Evolutionary conservation across 306 rosid species (phyloP).

Genomic region (Geum urbanum): DNA sequence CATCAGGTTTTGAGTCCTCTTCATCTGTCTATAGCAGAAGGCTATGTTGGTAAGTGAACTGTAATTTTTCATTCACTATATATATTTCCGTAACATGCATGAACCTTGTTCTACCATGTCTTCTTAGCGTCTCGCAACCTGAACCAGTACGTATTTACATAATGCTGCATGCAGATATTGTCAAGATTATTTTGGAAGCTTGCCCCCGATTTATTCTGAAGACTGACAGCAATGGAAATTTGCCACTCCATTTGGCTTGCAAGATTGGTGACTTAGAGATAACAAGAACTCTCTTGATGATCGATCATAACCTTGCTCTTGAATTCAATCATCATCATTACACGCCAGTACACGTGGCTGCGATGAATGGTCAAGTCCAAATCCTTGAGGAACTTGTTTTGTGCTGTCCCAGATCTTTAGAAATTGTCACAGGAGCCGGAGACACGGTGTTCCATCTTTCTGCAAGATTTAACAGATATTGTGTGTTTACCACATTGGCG

Average conservation of each 20-base stretch:
- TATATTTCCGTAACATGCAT: neutral
- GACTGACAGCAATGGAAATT: conserved; percentile 45
- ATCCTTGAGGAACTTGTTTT: conserved; percentile 44
- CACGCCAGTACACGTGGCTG: conserved; percentile 61
- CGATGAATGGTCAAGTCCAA: conserved; percentile 42
- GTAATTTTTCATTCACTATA: neutral
- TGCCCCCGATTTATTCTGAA: conserved; percentile 33
- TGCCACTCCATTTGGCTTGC: conserved; percentile 51
- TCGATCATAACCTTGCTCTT: conserved; percentile 37
- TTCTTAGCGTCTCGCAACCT: too few species aligned
- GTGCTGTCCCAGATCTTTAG: conserved; percentile 37
- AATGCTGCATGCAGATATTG: conserved; percentile 50
- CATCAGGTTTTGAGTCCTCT: conserved; percentile 41
- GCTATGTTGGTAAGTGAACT: conserved; percentile 49
- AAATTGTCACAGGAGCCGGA: conserved; percentile 43
- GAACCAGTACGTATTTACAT: neutral
- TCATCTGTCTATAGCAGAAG: conserved; percentile 55
- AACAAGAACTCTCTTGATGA: conserved; percentile 39
- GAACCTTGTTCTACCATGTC: neutral
- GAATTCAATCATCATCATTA: conserved; percentile 49
- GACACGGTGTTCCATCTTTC: conserved; percentile 69
- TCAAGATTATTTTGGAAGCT: conserved; percentile 41
- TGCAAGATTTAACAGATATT: conserved; percentile 50
- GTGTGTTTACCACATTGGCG: conserved; percentile 42
- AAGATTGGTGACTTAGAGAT: conserved; percentile 42